These are phyloP conservation scores for Austroboletus niveus DNA, from an alignment of 1,284 basidiomycete species.

Conservation along the genomic window DNA sequence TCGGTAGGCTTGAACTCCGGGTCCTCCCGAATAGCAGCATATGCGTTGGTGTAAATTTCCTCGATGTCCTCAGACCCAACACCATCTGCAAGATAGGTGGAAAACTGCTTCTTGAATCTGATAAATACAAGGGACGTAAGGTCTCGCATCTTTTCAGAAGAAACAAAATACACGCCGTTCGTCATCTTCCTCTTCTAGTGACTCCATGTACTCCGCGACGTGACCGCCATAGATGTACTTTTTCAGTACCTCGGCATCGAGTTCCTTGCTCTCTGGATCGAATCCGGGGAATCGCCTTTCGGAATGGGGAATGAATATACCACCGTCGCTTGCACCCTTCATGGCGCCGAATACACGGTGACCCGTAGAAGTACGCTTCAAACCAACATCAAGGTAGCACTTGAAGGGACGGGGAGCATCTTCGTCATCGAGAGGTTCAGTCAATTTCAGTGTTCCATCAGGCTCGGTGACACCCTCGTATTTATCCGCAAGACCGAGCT, in stretches of 20 bases:
- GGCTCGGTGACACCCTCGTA: slow-evolving; percentile 96
- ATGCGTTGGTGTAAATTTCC: slow-evolving; percentile 90
- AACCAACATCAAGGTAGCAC: slow-evolving; percentile 97
- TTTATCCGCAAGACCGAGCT: slow-evolving; percentile 97
- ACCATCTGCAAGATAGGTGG: slow-evolving; percentile 93
- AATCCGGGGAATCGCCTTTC: slow-evolving; percentile 99
- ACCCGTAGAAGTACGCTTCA: slow-evolving; percentile 97
- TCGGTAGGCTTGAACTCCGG: slow-evolving; percentile 90
- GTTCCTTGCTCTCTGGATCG: slow-evolving; percentile 91
- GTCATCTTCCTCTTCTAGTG: slow-evolving; percentile 99
- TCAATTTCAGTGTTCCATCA: slow-evolving; percentile 82
- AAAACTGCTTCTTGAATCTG: slow-evolving; percentile 98
- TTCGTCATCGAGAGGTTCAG: slow-evolving; percentile 85
- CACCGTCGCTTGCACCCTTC: slow-evolving; percentile 99
- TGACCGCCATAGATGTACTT: slow-evolving; percentile 99
- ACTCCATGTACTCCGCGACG: slow-evolving; percentile 99
- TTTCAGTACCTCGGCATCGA: slow-evolving; percentile 93
- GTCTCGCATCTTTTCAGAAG: not conserved
- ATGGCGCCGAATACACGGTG: slow-evolving; percentile 98
- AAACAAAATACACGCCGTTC: slow-evolving; percentile 61
- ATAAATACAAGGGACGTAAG: slow-evolving; percentile 6
- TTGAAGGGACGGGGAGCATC: slow-evolving; percentile 99
- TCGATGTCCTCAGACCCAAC: slow-evolving; percentile 97
- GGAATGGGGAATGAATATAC: slow-evolving; percentile 97
- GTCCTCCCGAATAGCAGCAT: slow-evolving; percentile 94